phyloP scores from a whole-genome alignment of 805 yeast genomes.

The Novakomyces olei region DNA sequence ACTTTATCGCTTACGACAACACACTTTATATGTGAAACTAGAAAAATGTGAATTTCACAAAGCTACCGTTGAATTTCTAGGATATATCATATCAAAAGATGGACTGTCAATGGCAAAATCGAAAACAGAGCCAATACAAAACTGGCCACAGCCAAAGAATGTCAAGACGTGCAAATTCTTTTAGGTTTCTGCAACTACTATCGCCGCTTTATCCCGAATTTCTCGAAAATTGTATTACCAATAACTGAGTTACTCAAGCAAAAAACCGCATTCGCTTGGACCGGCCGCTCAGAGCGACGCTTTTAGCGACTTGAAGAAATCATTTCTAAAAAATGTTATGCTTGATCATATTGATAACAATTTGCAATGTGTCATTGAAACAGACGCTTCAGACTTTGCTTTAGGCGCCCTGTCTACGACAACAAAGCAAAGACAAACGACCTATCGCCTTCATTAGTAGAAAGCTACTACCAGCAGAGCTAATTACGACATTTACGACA shows the following conservation, averaged over 20 bases:
- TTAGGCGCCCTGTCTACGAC: not conserved
- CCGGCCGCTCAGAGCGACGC: not conserved
- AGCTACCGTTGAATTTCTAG: too few species aligned
- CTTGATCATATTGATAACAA: not conserved
- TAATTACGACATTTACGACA: not conserved
- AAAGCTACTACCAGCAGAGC: too few species aligned
- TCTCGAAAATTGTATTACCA: not conserved
- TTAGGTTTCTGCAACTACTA: constrained; percentile 1
- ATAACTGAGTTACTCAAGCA: not conserved
- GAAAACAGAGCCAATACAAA: not conserved
- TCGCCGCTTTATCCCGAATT: not conserved
- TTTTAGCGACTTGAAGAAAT: not conserved
- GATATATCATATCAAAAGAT: not conserved
- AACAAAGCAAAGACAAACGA: too few species aligned
- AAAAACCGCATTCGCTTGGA: not conserved
- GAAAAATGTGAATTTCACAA: too few species aligned
- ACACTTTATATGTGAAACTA: constrained; percentile 1
- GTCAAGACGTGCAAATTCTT: not conserved
- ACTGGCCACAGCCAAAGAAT: constrained; percentile 1
- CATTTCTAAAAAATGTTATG: not conserved
- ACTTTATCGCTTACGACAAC: not conserved
- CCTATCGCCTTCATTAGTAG: not conserved
- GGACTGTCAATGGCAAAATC: not conserved
- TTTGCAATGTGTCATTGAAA: not conserved
- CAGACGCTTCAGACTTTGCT: not conserved